These are phyloP conservation scores for Protomyces lactucae-debilis DNA, from an alignment of 1,139 yeast genomes.

Conservation along the genomic window DNA sequence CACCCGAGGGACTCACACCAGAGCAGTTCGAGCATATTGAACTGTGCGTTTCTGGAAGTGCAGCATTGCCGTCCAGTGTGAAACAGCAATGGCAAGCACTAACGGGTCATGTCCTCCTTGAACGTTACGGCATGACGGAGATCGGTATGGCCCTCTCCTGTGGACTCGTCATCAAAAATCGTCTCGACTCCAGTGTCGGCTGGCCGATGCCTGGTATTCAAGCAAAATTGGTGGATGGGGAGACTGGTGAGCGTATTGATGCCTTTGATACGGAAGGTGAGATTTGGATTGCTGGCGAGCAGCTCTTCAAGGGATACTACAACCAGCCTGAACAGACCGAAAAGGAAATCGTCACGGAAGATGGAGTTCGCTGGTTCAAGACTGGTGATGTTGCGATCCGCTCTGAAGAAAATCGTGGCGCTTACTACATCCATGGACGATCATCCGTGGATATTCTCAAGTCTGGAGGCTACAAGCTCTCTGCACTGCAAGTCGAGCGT, in stretches of 20 bases:
- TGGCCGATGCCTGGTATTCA: conserved; percentile 39
- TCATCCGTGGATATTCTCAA: conserved; percentile 40
- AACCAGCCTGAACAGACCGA: conserved; percentile 39
- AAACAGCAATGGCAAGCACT: conserved; percentile 39
- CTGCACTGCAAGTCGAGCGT: conserved; percentile 42
- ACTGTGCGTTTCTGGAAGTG: conserved; percentile 42
- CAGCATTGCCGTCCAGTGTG: conserved; percentile 41
- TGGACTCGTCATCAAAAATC: conserved; percentile 36
- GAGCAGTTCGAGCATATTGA: conserved; percentile 30
- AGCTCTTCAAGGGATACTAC: conserved; percentile 40
- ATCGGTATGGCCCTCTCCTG: conserved; percentile 42
- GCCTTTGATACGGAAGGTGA: conserved; percentile 37
- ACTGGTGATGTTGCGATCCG: conserved; percentile 42
- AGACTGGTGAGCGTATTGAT: conserved; percentile 31
- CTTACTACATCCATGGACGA: conserved; percentile 40
- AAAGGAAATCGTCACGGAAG: conserved; percentile 35
- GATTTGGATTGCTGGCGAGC: conserved; percentile 39
- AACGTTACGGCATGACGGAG: conserved; percentile 43
- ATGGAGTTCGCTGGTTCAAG: conserved; percentile 37
- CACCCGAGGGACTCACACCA: not conserved
- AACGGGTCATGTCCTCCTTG: conserved; percentile 40
- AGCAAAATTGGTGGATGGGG: conserved; percentile 39
- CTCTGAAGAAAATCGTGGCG: conserved; percentile 34
- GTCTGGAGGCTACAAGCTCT: conserved; percentile 30
- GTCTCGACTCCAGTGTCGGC: conserved; percentile 40